A percentile compares a stretch with the other conserved stretches of the same genome.
Evolutionary conservation across 2,329 filamentous ascomycete species (phyloP).

Genomic region (Diaporthe humulicola): DNA sequence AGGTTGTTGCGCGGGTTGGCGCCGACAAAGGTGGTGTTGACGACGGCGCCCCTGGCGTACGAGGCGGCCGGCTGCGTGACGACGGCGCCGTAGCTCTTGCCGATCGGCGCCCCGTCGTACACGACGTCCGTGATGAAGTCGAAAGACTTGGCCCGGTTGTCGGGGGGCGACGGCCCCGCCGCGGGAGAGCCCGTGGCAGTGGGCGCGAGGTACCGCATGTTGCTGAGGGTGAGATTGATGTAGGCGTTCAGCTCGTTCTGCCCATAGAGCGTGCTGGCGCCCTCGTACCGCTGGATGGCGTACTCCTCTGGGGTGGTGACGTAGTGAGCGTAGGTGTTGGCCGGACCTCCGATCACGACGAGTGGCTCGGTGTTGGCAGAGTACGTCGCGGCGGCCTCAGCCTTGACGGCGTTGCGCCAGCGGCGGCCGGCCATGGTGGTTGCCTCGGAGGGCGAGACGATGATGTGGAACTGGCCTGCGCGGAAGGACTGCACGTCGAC

Average conservation of each 20-base stretch:
- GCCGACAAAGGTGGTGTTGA: slow-evolving; percentile 80
- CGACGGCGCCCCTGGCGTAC: slow-evolving; percentile 69
- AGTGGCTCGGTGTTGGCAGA: slow-evolving; percentile 65
- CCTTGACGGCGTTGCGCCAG: slow-evolving; percentile 80
- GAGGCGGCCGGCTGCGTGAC: slow-evolving; percentile 63
- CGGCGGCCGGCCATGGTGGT: slow-evolving; percentile 92
- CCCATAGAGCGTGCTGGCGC: slow-evolving; percentile 92
- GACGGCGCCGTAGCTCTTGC: slow-evolving; percentile 79
- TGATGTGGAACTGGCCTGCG: slow-evolving; percentile 85
- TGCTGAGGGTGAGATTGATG: slow-evolving; percentile 84
- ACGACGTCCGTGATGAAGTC: slow-evolving; percentile 86
- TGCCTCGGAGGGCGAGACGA: slow-evolving; percentile 88
- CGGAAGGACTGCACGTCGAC: slow-evolving; percentile 88
- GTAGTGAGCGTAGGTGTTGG: slow-evolving; percentile 82
- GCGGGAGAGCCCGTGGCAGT: slow-evolving; percentile 58
- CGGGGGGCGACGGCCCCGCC: slow-evolving; percentile 76
- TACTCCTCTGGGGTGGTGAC: slow-evolving; percentile 61
- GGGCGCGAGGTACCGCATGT: slow-evolving; percentile 75
- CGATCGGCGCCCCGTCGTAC: slow-evolving; percentile 75
- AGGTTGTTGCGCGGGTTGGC: slow-evolving; percentile 92
- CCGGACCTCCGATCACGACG: slow-evolving; percentile 87
- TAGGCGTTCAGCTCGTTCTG: slow-evolving; percentile 86
- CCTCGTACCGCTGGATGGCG: slow-evolving; percentile 88
- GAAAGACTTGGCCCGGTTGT: slow-evolving; percentile 82
- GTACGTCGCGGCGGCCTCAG: slow-evolving; percentile 59